These are phyloP conservation scores for Daedalea quercina DNA, from an alignment of 768 basidiomycete genomes.

Conservation along the genomic window DNA sequence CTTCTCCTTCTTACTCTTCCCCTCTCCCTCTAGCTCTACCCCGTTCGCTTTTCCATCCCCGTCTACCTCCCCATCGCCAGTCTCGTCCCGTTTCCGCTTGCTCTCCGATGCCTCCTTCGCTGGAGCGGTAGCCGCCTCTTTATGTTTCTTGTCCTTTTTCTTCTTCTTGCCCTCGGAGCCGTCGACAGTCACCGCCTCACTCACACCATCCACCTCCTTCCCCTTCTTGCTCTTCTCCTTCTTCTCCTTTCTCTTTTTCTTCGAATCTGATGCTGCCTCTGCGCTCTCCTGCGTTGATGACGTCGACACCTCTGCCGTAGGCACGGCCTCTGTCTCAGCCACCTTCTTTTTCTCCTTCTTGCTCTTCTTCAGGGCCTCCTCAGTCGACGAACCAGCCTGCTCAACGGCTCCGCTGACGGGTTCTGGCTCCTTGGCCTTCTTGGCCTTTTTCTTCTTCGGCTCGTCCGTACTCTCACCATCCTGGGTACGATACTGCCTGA, in stretches of 20 bases:
- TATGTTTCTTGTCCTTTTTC: not conserved
- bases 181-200: constrained; percentile 17
- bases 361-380: constrained; percentile 18
- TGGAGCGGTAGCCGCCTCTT: not conserved
- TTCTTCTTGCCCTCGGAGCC: not conserved
- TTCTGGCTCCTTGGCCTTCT: constrained; percentile 5
- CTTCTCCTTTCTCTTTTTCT: constrained; percentile 8
- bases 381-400: constrained; percentile 3
- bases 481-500: not conserved
- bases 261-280: not conserved
- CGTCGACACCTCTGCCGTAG: not conserved
- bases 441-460: constrained; percentile 19
- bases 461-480: constrained; percentile 6
- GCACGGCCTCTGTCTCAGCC: constrained; percentile 5
- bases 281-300: not conserved
- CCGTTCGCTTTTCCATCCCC: not conserved
- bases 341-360: constrained; percentile 23
- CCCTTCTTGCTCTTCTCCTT: constrained; percentile 25
- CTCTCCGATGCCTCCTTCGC: not conserved
- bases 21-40: not conserved
- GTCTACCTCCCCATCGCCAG: not conserved
- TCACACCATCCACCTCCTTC: constrained; percentile 17
- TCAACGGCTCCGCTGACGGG: not conserved
- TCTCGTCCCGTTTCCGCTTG: not conserved
- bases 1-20: constrained; percentile 18